Evolutionary conservation across 345 rosid genomes (phyloP), one percentile per base, ranked within the genome.

Genomic region (Citrus hindsii): DNA sequence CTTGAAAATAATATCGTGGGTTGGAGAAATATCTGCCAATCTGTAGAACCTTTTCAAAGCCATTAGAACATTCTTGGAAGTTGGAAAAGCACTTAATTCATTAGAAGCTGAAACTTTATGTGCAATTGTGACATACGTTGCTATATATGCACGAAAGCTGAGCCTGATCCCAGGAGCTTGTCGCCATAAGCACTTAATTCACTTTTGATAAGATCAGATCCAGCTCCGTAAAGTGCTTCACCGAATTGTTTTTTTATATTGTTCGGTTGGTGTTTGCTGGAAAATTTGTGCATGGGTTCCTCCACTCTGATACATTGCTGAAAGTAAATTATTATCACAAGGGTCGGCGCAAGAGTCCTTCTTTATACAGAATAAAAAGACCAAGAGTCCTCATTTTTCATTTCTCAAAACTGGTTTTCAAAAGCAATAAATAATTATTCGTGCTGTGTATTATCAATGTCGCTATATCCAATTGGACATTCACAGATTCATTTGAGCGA

Each of bases 1-100:
- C 88, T 87, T 88, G 92, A 78, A 88, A 87, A 74, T 88, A 90
- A 80, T 88, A 88, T 51, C 86, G 92, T 0, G 92, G 93, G 77
- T 88, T 89, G 16, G 92, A 90, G 78, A 90, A 88, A 78, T 87
- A 88, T 3, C 85, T 82, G 76, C 85, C 80, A 53, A 87, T 90
- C 92, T 90, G 86, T 4, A 14, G 33, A 66, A 58, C 35, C 42
- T 35, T 63, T 24, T 10, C 4, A 1, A 62, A 21, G 18, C 38
- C 35, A 37, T 67, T 35, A 67, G 28, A 37, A 22, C 4, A 21
- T 22, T 21, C 24, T 21, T 22, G n/a, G 24, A 7, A 21, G 16
- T 55, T 22, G n/a, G 25, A 8, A 21, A 30, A 63, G 67, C 67
- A 63, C 38, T 6, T 30, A 3, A 3, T 30, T 30, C 16, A 12